Evolutionary conservation across 805 yeast genomes (phyloP), one percentile per base, ranked within the genome.

Genomic region (Yamadazyma nakazawae): DNA sequence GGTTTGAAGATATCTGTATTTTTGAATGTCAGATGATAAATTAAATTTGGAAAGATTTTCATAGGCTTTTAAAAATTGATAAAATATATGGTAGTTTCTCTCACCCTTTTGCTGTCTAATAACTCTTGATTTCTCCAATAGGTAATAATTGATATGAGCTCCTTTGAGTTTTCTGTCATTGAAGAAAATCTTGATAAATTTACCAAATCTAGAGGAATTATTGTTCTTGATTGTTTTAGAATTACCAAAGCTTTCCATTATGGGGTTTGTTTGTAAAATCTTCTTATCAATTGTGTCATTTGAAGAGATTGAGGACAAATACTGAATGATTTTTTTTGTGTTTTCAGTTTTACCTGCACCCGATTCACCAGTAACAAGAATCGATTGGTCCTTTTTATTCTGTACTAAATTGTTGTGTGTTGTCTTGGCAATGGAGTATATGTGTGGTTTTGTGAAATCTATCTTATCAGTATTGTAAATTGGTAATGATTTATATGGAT

Each of bases 261-360:
- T 89, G 1, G 99, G 99, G 61, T 94, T 94, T 7, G 98, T 96
- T 60, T 88, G 91, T 28, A 94, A 65, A 43, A 94, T 92, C 62
- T 88, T 90, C 52, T 79, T 77, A 63, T 94, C 98, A 55, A 94
- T 85, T 39, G 77, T 72, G 13, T 70, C 46, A 35, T 51, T 48
- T 9, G 48, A 36, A 30, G 37, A 34, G 7, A 42, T 28, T 7
- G 88, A 82, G 0, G 97, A 88, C 47, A 94, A 74, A 63, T 90
- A 94, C 63, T 91, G 97, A 49, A 94, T 85, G 46, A 94, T 90
- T 61, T 87, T 90, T 64, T 94, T 94, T 4, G 99, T 94, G 56
- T 89, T 94, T 67, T 94, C 99, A 0, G 99, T 94, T 62, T 94
- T 94, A 44, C 99, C 99, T 0, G 99, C 99, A 54, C 99, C 99